Evolutionary conservation across 140 eudicot species (phyloP).

Genomic region (Senecio squalidus): DNA sequence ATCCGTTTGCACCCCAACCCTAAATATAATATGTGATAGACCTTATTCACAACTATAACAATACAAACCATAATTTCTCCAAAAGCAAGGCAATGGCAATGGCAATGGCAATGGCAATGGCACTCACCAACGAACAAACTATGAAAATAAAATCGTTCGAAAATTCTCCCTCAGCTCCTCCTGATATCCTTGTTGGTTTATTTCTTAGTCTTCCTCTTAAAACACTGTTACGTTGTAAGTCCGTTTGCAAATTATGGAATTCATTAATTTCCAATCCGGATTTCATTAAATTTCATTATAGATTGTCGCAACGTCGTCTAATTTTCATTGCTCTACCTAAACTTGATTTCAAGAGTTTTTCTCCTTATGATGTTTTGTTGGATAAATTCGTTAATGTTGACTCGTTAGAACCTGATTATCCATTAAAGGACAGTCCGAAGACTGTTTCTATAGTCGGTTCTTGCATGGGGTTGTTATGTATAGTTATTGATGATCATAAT

Average conservation of each 20-base stretch:
- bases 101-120: too few relatives aligned
- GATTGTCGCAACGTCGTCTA: background rate
- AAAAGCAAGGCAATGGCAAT: too few relatives aligned
- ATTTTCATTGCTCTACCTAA: background rate
- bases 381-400: background rate
- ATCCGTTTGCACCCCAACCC: too few relatives aligned
- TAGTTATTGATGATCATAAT: background rate
- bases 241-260: background rate
- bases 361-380: background rate
- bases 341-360: background rate
- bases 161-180: too few relatives aligned
- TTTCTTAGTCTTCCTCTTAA: background rate
- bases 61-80: too few relatives aligned
- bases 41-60: too few relatives aligned
- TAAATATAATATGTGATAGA: too few relatives aligned
- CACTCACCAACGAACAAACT: too few relatives aligned
- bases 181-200: too few relatives aligned
- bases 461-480: background rate
- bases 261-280: background rate
- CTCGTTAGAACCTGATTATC: background rate
- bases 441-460: background rate
- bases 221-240: background rate
- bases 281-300: background rate
- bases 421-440: background rate
- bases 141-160: too few relatives aligned